Evolutionary conservation across 345 rosid species (phyloP), one percentile per base, ranked within the genome.

Genomic region (Melaleuca alternifolia): DNA sequence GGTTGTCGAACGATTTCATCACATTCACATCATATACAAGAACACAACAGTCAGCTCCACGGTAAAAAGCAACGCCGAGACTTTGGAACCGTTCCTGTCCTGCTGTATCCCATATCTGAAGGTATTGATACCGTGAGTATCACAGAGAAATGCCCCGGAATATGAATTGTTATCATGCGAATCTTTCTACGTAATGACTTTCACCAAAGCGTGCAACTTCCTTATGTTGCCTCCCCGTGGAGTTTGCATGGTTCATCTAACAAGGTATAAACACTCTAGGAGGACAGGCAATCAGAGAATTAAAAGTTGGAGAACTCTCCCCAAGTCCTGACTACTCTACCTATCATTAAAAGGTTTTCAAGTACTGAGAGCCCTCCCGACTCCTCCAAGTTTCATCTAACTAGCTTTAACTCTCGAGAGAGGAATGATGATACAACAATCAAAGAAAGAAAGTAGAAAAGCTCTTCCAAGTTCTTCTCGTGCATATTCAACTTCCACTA

Each of bases 21-120:
- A 94, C 94, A 88, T 96, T 96, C 48, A 96, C 98, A 93, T 96
- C 97, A 84, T 96, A 87, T 30, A 94, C 97, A 83, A 96, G 98
- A 87, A 96, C 98, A 88, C 98, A 96, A 82, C 98, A 95, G 88
- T 96, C 98, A 3, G 98, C 98, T 28, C 98, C 97, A 79, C 98
- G 89, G 87, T 96, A 96, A 85, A 96, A 96, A 10, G 98, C 97
- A 20, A 96, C 98, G 71, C 96, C 98, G 12, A 96, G 94, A 85
- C 98, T 96, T 85, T 96, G 98, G 84, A 96, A 96, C 82, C 98
- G 92, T 85, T 96, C 98, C 90, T 96, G 98, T 23, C 98, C 97
- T 13, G 98, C 96, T 33, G 98, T 96, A 89, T 96, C 98, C 98
- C 98, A 96, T 87, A 96, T 94, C 98, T 96, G 91, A 87, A 44